Evolutionary conservation across 73 alveolate genomes (phyloP), one percentile per base, ranked within the genome.

Genomic region (Uronychia setigera): DNA sequence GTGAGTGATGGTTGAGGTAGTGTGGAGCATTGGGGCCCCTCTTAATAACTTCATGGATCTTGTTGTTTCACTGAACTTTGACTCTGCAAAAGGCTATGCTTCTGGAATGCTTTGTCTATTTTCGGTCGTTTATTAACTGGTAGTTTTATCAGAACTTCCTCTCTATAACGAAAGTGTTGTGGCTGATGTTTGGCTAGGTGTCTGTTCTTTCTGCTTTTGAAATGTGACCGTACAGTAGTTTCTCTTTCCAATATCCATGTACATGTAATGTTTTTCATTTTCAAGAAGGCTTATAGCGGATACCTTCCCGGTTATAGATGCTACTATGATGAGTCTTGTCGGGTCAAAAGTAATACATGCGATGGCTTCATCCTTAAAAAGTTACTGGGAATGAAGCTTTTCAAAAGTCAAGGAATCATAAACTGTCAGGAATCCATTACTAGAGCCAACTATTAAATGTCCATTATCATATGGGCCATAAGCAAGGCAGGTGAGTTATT

Each of bases 381-480:
- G 19, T 5, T 46, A 19, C 5, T 11, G n/a, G 5, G 67, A 46
- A 46, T 46, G 67, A 46, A 46, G 5, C 19, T 46, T 46, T 19
- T 46, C 67, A 11, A 46, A 19, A 19, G 67, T 46, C 5, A 79
- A 35, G 25, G 60, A 32, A 25, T 84, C 85, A 58, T 74, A 84
- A 5, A 79, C 82, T 5, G 59, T 32, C 25, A 84, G 80, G 58
- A 14, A 25, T 19, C 91, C 91, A 75, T 34, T 76, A 26, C 26
- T 60, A 1, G 59, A 35, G 0, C 91, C 91, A 31, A 35, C 34
- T 33, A 84, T n/a, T 1, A 84, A 0, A 35, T 84, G 79, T 1
- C 91, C 91, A 84, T 84, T 84, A 76, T 84, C 91, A 76, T 84
- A 84, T 1, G 91, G 91, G 31, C 91, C 91, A 32, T 77, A 84